phyloP scores from a whole-genome alignment of 106 monocot genomes.

The Narthecium ossifragum region DNA sequence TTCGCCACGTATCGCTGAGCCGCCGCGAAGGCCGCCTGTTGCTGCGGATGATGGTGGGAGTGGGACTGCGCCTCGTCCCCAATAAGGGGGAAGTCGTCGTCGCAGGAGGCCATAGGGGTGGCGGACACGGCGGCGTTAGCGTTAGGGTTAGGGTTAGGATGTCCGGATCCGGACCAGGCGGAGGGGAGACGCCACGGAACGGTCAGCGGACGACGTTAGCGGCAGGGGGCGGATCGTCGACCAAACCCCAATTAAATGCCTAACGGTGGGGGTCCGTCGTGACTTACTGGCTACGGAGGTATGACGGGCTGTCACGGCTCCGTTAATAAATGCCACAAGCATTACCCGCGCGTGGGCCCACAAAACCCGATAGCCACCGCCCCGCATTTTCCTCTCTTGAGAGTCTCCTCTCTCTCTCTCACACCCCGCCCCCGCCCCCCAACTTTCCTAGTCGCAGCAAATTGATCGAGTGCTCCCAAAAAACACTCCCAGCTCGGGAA shows the following conservation, averaged over 20 bases:
- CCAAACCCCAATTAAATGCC: background rate
- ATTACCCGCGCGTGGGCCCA: too few species aligned
- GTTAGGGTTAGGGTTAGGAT: constrained; percentile 63
- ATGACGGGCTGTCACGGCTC: constrained; percentile 18
- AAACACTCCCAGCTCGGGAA: too few species aligned
- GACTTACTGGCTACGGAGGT: constrained; percentile 5
- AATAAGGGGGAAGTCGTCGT: constrained; percentile 69
- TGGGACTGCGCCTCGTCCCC: constrained; percentile 40
- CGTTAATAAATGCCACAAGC: constrained; percentile 16
- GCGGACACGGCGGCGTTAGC: constrained; percentile 19
- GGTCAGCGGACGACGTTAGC: constrained; percentile 61
- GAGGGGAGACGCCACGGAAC: constrained; percentile 22
- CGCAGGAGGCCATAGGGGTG: constrained; percentile 45
- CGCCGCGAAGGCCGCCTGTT: constrained; percentile 12
- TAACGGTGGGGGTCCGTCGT: constrained; percentile 12
- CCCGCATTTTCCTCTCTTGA: too few species aligned
- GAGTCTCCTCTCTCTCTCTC: too few species aligned
- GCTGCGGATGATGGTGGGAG: constrained; percentile 17
- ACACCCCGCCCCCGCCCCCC: too few species aligned
- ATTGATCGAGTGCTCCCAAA: too few species aligned
- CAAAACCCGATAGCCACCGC: too few species aligned
- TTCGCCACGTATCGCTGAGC: constrained; percentile 21
- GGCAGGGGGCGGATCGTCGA: background rate
- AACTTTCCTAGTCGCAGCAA: too few species aligned
- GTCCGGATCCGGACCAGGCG: constrained; percentile 11